A percentile compares a stretch with the other conserved stretches of the same genome.
phyloP scores from a whole-genome alignment of 2,329 filamentous ascomycete species.

The Cladophialophora exuberans region DNA sequence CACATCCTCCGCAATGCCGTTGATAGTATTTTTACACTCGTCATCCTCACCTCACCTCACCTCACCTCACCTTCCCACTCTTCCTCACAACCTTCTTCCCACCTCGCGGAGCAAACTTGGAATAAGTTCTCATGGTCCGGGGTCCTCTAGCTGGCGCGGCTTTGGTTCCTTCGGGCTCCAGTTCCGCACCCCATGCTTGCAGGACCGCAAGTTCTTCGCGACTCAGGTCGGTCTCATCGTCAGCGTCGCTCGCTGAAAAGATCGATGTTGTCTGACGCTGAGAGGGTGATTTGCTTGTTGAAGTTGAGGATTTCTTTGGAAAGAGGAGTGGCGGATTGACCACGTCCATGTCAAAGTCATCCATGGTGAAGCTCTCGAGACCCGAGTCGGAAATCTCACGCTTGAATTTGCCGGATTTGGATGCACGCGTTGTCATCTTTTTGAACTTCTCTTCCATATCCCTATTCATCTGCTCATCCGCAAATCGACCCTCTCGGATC shows the following conservation, averaged over 20 bases:
- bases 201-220: conserved; percentile 30
- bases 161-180: not conserved
- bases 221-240: conserved; percentile 22
- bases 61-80: conserved; percentile 4
- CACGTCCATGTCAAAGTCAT: conserved; percentile 19
- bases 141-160: not conserved
- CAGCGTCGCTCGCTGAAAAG: too few species aligned
- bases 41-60: not conserved
- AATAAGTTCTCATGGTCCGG: conserved; percentile 5
- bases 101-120: conserved; percentile 8
- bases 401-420: conserved; percentile 54
- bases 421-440: conserved; percentile 50
- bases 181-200: conserved; percentile 1
- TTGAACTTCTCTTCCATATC: too few species aligned
- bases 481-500: conserved; percentile 12
- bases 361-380: conserved; percentile 23
- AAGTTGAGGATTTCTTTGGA: not conserved
- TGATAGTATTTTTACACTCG: not conserved
- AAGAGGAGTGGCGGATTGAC: conserved; percentile 15
- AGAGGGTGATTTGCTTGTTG: not conserved
- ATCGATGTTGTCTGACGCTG: not conserved
- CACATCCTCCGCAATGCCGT: too few species aligned
- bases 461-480: too few species aligned
- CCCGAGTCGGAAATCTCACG: conserved; percentile 45
- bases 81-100: conserved; percentile 7